A percentile compares a stretch with the other conserved stretches of the same genome.
Evolutionary conservation across 768 basidiomycete genomes (phyloP).

Genomic region (Suillus alpinus): DNA sequence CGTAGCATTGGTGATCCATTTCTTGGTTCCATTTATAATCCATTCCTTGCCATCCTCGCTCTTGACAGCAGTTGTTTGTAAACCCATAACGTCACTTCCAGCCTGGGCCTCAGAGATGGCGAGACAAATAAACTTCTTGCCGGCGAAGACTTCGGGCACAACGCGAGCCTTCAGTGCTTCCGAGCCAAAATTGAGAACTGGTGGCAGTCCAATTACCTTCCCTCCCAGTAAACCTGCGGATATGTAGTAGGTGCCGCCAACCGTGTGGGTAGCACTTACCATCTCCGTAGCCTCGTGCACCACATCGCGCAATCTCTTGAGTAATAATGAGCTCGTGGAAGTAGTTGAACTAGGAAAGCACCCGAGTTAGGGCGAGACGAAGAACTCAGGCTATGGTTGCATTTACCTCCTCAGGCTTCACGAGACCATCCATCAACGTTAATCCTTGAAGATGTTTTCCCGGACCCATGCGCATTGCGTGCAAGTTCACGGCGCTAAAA

Average conservation of each 20-base stretch:
- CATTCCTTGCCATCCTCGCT: conserved; percentile 66
- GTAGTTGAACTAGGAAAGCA: conserved; percentile 50
- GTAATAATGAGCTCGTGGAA: conserved; percentile 72
- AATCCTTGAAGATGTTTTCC: conserved; percentile 80
- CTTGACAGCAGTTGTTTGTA: conserved; percentile 59
- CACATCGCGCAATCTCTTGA: conserved; percentile 57
- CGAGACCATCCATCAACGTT: conserved; percentile 68
- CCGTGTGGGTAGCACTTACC: conserved; percentile 31
- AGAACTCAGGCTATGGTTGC: not conserved
- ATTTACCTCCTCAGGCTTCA: conserved; percentile 70
- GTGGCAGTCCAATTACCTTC: conserved; percentile 67
- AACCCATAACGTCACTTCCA: conserved; percentile 64
- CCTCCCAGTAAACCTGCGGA: conserved; percentile 46
- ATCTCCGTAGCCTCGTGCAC: conserved; percentile 65
- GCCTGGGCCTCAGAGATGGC: conserved; percentile 79
- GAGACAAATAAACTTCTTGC: conserved; percentile 69
- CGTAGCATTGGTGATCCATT: conserved; percentile 65
- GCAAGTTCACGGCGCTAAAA: conserved; percentile 61
- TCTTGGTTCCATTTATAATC: conserved; percentile 75
- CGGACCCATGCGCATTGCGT: conserved; percentile 91
- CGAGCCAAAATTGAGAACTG: conserved; percentile 65
- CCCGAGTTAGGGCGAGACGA: conserved; percentile 8
- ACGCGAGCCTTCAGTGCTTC: conserved; percentile 48
- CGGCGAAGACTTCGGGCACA: conserved; percentile 50
- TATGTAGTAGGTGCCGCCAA: not conserved